These are phyloP conservation scores for Aspergillus bertholletiae DNA, from an alignment of 495 filamentous ascomycete genomes.

Conservation along the genomic window DNA sequence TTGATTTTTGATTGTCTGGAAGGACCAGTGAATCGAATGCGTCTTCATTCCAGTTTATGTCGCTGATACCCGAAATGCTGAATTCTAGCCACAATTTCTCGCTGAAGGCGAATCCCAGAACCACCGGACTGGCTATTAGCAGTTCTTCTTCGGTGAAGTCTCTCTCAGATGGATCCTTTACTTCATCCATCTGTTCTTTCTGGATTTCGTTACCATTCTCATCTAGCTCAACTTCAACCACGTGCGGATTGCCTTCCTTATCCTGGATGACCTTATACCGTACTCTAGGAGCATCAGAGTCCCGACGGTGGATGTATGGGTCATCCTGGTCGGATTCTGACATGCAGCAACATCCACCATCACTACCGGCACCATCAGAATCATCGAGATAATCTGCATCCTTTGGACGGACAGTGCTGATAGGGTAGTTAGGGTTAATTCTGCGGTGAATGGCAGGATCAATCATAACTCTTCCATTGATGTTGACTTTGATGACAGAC, in stretches of 20 bases:
- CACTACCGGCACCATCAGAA: constrained; percentile 44
- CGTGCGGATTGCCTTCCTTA: constrained; percentile 54
- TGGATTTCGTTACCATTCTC: constrained; percentile 60
- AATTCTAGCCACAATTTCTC: constrained; percentile 95
- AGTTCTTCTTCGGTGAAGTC: constrained; percentile 84
- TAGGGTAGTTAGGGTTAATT: constrained; percentile 84
- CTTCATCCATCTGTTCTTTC: constrained; percentile 61
- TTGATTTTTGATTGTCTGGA: constrained; percentile 69
- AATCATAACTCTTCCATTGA: constrained; percentile 90
- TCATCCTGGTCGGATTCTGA: constrained; percentile 51
- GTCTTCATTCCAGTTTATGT: constrained; percentile 78
- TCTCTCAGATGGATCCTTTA: constrained; percentile 33
- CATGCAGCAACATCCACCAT: constrained; percentile 37
- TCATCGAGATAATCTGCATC: constrained; percentile 65
- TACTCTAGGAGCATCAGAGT: constrained; percentile 52
- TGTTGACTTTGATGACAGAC: constrained; percentile 75
- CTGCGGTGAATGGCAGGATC: constrained; percentile 83
- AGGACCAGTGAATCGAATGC: constrained; percentile 78
- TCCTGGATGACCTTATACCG: constrained; percentile 66
- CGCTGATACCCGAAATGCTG: constrained; percentile 74
- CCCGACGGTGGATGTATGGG: constrained; percentile 30
- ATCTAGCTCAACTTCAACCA: constrained; percentile 60
- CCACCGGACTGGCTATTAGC: constrained; percentile 83
- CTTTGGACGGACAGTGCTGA: constrained; percentile 74
- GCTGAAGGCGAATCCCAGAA: constrained; percentile 87